These are phyloP conservation scores for Candida anutae DNA, from an alignment of 1,139 yeast genomes.

Conservation along the genomic window DNA sequence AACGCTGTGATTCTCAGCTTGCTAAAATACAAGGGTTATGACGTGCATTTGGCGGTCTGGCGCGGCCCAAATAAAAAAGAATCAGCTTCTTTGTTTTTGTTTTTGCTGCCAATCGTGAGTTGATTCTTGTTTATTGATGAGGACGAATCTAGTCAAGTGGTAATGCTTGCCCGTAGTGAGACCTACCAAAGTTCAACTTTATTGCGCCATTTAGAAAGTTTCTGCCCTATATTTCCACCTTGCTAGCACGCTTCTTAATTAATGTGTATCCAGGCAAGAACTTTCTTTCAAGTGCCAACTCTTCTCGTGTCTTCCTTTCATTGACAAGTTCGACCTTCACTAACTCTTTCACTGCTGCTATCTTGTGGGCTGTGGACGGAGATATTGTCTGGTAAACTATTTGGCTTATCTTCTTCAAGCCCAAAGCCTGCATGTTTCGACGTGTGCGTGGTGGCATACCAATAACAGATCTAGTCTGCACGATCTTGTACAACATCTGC, in stretches of 20 bases:
- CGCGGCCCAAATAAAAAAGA: no score
- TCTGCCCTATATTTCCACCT: no score
- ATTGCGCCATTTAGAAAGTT: no score
- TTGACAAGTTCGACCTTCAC: constrained; percentile 78
- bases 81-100: no score
- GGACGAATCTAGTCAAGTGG: no score
- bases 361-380: constrained; percentile 79
- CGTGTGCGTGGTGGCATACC: constrained; percentile 71
- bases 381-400: constrained; percentile 67
- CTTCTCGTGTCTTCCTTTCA: constrained; percentile 35
- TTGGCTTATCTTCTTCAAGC: constrained; percentile 68
- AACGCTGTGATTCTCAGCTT: no score
- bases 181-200: no score
- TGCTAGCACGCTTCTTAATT: constrained; percentile 5
- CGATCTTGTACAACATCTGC: constrained; percentile 49
- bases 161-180: no score
- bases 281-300: constrained; percentile 52
- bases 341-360: constrained; percentile 77
- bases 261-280: constrained; percentile 45
- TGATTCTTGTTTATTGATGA: no score
- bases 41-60: no score
- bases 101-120: no score
- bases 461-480: constrained; percentile 74
- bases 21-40: no score
- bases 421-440: constrained; percentile 62